These are phyloP conservation scores for Miscanthus sacchariflorus DNA, from an alignment of 202 grass and related monocot genomes.

Conservation along the genomic window DNA sequence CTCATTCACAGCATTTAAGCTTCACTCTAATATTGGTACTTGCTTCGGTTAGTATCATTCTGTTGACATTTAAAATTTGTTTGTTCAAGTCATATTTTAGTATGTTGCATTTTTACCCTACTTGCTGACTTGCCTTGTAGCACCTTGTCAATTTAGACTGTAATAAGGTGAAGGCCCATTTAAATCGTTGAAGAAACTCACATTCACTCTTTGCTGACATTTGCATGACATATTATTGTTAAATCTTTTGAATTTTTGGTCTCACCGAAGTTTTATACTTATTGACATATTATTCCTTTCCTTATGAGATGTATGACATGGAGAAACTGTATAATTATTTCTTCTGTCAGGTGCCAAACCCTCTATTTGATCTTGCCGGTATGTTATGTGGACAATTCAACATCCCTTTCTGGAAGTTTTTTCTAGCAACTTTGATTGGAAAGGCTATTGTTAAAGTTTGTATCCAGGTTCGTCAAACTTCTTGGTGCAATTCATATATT, in stretches of 20 bases:
- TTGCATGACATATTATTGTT: constrained; percentile 15
- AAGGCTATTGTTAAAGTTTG: constrained; percentile 95
- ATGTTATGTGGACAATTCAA: constrained; percentile 96
- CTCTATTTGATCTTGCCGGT: constrained; percentile 90
- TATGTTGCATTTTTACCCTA: constrained; percentile 11
- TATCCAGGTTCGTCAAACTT: constrained; percentile 71
- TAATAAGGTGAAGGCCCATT: constrained; percentile 13
- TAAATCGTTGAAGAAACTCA: constrained; percentile 25
- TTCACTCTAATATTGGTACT: constrained; percentile 86
- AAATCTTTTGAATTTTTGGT: constrained; percentile 16
- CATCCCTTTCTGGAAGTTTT: constrained; percentile 97
- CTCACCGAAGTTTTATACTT: constrained; percentile 12
- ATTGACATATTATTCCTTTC: constrained; percentile 19
- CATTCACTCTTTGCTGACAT: constrained; percentile 15
- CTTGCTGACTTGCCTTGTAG: constrained; percentile 35
- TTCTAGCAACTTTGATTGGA: constrained; percentile 93
- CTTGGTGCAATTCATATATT: constrained; percentile 34
- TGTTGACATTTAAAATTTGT: constrained; percentile 38
- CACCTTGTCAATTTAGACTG: constrained; percentile 17
- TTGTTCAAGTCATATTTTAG: constrained; percentile 23
- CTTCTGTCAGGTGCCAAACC: constrained; percentile 81
- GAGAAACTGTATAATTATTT: constrained; percentile 38
- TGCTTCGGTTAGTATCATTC: constrained; percentile 79
- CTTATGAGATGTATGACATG: constrained; percentile 27
- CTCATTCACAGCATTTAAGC: constrained; percentile 78